Evolutionary conservation across 306 rosid genomes (phyloP), one percentile per base, ranked within the genome.

Genomic region (Clitoria ternatea): DNA sequence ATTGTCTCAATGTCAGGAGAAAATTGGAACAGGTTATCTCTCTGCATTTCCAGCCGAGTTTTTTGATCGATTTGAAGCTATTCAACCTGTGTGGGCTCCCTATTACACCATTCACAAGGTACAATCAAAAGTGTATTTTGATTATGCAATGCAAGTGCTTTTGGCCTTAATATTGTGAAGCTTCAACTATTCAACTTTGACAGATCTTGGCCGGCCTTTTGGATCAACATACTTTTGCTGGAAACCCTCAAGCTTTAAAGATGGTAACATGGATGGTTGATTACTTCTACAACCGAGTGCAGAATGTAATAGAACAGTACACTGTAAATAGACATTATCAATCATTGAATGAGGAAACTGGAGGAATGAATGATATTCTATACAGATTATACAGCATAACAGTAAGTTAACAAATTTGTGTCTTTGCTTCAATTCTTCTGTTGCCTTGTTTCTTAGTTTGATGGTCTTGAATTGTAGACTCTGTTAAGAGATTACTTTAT

Each of bases 41-140:
- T 94, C 98, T 26, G 97, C 98, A 13, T 94, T 88, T 77, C 98
- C 98, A 4, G 27, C 88, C 0, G 94, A 87, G 61, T 40, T 43
- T 9, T 93, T 94, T 56, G 98, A 94, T 79, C 86, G 86, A 6
- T 66, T 82, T 61, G 98, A 90, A 76, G 89, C 83, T 42, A 6
- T 84, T 36, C 4, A 69, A 49, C 50, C 61, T 26, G 92, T 80
- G n/a, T 94, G 98, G 97, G 98, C 97, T 74, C 97, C 98, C 43
- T 94, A 94, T 72, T 94, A 94, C 84, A 94, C 98, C 69, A 84
- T 94, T 74, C 98, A 94, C 87, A 94, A 94, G 97, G 98, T 94
- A 80, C 33, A 57, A 47, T 69, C 40, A 36, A 45, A 56, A 19
- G 23, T 72, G 13, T n/a, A 4, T 45, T 55, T 72, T 56, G 47